Conservation (phyloP, 495 filamentous ascomycete species). For the Umbilicaria muhlenbergii region DNA sequence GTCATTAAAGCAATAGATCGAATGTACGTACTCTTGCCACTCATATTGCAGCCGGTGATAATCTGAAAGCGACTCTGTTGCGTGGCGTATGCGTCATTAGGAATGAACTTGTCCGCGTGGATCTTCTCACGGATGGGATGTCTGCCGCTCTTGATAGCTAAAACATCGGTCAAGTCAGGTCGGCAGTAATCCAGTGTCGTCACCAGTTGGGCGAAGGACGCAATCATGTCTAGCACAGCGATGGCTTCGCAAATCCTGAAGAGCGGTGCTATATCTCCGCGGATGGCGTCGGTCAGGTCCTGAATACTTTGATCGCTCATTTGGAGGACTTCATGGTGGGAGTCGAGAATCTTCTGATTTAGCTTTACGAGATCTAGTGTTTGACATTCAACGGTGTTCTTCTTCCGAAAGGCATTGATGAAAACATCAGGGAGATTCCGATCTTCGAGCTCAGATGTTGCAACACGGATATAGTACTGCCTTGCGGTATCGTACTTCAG, state of each 20-base stretch:
- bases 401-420: conserved; percentile 61
- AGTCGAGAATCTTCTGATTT: conserved; percentile 59
- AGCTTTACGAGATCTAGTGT: conserved; percentile 69
- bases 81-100: conserved; percentile 80
- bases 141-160: conserved; percentile 66
- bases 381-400: conserved; percentile 64
- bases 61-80: conserved; percentile 71
- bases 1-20: conserved; percentile 68
- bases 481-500: conserved; percentile 62
- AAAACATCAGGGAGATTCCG: conserved; percentile 50
- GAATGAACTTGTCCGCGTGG: conserved; percentile 48
- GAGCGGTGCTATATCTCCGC: conserved; percentile 48
- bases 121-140: conserved; percentile 78
- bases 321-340: conserved; percentile 63
- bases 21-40: conserved; percentile 95
- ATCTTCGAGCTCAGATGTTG: conserved; percentile 45
- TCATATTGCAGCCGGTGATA: conserved; percentile 97
- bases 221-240: conserved; percentile 85
- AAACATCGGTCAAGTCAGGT: conserved; percentile 55
- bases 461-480: conserved; percentile 66
- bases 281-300: conserved; percentile 49
- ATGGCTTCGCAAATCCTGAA: conserved; percentile 74
- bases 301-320: conserved; percentile 57
- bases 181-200: conserved; percentile 66
- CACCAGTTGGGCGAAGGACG: conserved; percentile 64